These are phyloP conservation scores for Sanghuangporus sanghuang DNA, from an alignment of 1,284 basidiomycete genomes.

Conservation along the genomic window DNA sequence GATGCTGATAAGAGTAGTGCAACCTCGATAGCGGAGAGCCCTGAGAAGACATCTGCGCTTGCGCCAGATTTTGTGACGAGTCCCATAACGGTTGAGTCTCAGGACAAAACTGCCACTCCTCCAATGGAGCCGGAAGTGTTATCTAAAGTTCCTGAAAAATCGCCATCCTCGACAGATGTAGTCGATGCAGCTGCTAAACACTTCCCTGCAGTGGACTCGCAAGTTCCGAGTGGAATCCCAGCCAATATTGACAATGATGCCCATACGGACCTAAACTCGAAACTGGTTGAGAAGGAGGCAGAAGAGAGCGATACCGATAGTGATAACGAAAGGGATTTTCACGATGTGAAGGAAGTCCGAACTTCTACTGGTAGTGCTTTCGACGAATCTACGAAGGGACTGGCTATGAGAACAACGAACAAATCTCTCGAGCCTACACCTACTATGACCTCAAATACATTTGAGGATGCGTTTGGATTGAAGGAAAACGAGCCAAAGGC, in stretches of 20 bases:
- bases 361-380: conserved; percentile 2
- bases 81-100: background rate
- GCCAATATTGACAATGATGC: conserved; percentile 7
- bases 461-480: conserved; percentile 64
- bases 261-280: conserved; percentile 16
- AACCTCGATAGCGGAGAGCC: conserved; percentile 8
- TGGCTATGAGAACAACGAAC: conserved; percentile 22
- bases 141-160: background rate
- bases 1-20: conserved; percentile 23
- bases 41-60: conserved; percentile 20
- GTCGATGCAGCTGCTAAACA: conserved; percentile 25
- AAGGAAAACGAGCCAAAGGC: conserved; percentile 25
- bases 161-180: conserved; percentile 17
- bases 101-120: background rate
- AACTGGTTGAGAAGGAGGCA: conserved; percentile 59
- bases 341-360: conserved; percentile 15
- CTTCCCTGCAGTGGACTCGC: conserved; percentile 43
- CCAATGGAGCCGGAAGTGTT: background rate
- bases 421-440: conserved; percentile 19
- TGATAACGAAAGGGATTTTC: conserved; percentile 45
- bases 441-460: conserved; percentile 31
- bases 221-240: background rate
- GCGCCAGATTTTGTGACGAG: conserved; percentile 16
- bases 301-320: conserved; percentile 55
- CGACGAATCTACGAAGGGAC: conserved; percentile 23